These are phyloP conservation scores for Ustilago tritici DNA, from an alignment of 1,284 basidiomycete species.

Conservation along the genomic window DNA sequence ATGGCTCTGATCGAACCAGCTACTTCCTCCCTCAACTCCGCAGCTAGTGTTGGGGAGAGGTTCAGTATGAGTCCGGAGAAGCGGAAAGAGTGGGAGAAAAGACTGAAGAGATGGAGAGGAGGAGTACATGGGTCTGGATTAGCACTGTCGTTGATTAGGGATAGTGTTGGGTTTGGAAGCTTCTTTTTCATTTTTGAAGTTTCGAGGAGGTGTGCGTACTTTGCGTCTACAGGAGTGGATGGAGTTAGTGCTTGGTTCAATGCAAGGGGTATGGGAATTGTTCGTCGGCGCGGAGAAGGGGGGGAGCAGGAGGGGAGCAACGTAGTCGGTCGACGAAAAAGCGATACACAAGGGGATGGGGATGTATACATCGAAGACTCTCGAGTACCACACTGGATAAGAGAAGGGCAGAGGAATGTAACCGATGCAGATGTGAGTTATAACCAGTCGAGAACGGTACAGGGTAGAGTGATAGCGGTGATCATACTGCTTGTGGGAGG, in stretches of 20 bases:
- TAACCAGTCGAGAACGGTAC: slow-evolving; percentile 62
- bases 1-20: slow-evolving; percentile 33
- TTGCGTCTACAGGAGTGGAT: slow-evolving; percentile 64
- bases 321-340: slow-evolving; percentile 26
- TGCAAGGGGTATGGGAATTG: slow-evolving; percentile 38
- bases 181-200: slow-evolving; percentile 71
- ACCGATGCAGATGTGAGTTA: slow-evolving; percentile 57
- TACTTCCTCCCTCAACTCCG: slow-evolving; percentile 18
- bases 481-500: slow-evolving; percentile 62
- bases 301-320: slow-evolving; percentile 11
- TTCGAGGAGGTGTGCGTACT: slow-evolving; percentile 64
- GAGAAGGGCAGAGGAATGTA: slow-evolving; percentile 29
- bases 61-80: slow-evolving; percentile 49
- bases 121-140: slow-evolving; percentile 67
- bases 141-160: slow-evolving; percentile 67
- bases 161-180: slow-evolving; percentile 67
- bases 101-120: slow-evolving; percentile 58
- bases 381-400: slow-evolving; percentile 27
- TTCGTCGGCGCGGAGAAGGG: neutral
- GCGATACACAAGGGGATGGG: slow-evolving; percentile 7
- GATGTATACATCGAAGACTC: slow-evolving; percentile 41
- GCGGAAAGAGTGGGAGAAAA: slow-evolving; percentile 61
- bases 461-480: slow-evolving; percentile 58
- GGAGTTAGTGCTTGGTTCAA: slow-evolving; percentile 55
- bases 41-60: slow-evolving; percentile 14